Evolutionary conservation across 768 basidiomycete genomes (phyloP).

Genomic region (Pilatotrama ljubarskyi): DNA sequence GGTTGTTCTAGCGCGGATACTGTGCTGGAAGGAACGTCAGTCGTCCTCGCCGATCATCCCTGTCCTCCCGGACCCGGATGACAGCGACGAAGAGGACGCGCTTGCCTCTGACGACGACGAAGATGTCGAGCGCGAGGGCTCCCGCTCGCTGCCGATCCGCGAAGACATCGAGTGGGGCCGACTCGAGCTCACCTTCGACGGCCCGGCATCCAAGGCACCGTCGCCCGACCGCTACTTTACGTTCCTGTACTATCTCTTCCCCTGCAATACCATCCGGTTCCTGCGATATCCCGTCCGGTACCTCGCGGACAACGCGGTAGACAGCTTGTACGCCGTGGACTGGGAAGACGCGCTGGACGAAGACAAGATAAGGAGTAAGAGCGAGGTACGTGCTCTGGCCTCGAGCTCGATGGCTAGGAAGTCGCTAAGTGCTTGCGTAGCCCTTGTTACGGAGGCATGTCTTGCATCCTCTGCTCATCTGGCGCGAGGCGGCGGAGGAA

Average conservation of each 20-base stretch:
- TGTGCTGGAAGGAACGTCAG: slow-evolving; percentile 71
- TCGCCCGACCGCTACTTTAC: slow-evolving; percentile 71
- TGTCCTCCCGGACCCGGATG: slow-evolving; percentile 27
- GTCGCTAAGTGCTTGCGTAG: slow-evolving; percentile 36
- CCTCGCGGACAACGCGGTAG: slow-evolving; percentile 48
- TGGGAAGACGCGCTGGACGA: slow-evolving; percentile 76
- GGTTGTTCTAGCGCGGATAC: slow-evolving; percentile 63
- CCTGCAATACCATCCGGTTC: slow-evolving; percentile 84
- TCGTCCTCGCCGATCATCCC: slow-evolving; percentile 29
- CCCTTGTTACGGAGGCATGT: slow-evolving; percentile 67
- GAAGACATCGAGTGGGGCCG: slow-evolving; percentile 67
- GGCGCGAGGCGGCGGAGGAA: slow-evolving; percentile 64
- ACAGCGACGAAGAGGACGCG: slow-evolving; percentile 21
- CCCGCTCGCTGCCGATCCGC: slow-evolving; percentile 35
- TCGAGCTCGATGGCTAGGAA: not conserved
- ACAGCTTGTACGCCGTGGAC: slow-evolving; percentile 61
- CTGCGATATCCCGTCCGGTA: slow-evolving; percentile 68
- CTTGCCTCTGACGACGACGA: slow-evolving; percentile 9
- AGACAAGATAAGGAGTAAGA: slow-evolving; percentile 66
- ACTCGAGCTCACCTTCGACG: slow-evolving; percentile 60
- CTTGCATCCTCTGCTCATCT: slow-evolving; percentile 73
- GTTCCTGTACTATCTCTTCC: slow-evolving; percentile 86
- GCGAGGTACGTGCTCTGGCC: slow-evolving; percentile 52
- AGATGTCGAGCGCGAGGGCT: slow-evolving; percentile 20
- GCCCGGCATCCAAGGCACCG: slow-evolving; percentile 53